phyloP scores from a whole-genome alignment of 1,284 basidiomycete genomes.

The Ganoderma meredithae region DNA sequence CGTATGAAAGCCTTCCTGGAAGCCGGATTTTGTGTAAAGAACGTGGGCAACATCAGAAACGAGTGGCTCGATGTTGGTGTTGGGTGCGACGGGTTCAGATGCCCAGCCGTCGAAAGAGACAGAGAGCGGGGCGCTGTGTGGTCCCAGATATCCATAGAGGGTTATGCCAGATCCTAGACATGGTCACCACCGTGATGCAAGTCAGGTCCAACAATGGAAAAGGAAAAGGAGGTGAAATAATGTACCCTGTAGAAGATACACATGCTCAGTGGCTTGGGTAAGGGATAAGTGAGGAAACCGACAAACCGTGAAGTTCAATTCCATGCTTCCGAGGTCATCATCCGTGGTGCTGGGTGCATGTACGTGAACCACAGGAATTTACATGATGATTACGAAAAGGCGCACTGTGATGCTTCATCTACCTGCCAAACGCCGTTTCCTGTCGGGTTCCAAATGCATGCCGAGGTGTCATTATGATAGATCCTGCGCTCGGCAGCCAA shows the following conservation, averaged over 20 bases:
- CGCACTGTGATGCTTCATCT: constrained; percentile 16
- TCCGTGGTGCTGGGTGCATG: constrained; percentile 20
- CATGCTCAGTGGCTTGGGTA: too few species aligned
- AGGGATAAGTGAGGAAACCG: background rate
- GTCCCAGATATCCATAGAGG: constrained; percentile 26
- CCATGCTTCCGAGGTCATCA: constrained; percentile 22
- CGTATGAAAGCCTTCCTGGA: constrained; percentile 18
- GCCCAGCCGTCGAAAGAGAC: constrained; percentile 28
- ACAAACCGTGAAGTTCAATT: constrained; percentile 32
- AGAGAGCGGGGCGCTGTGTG: constrained; percentile 21
- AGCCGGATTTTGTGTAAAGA: constrained; percentile 19
- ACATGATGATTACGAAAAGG: background rate
- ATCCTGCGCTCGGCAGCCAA: constrained; percentile 9
- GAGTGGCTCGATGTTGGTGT: constrained; percentile 12
- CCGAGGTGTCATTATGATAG: constrained; percentile 9
- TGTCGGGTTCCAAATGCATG: constrained; percentile 27
- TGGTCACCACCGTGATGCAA: background rate
- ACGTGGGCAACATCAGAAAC: constrained; percentile 12
- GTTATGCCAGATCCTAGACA: constrained; percentile 26
- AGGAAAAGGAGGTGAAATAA: too few species aligned
- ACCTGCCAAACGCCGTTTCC: constrained; percentile 10
- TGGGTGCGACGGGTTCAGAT: constrained; percentile 14
- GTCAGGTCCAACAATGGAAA: background rate
- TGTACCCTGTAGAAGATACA: constrained; percentile 4
- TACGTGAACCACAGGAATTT: background rate